Conservation (phyloP, 352 stramenopile species). For the Globisporangium abappressorium region DNA sequence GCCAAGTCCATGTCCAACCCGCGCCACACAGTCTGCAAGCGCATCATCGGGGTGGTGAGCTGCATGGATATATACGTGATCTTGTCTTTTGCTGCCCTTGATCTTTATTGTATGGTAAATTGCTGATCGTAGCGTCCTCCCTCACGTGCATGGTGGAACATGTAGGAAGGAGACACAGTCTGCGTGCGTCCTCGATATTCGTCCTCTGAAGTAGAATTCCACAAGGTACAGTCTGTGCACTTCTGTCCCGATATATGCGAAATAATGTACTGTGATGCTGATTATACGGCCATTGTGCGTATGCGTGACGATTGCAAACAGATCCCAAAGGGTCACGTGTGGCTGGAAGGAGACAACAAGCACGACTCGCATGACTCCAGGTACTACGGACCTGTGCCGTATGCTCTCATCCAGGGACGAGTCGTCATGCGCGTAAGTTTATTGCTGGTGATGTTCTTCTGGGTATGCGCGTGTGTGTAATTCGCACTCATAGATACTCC, state of each 20-base stretch:
- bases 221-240: conserved; percentile 38
- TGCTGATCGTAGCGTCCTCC: neutral
- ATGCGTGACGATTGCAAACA: conserved; percentile 15
- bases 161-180: conserved; percentile 75
- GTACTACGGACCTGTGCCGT: conserved; percentile 94
- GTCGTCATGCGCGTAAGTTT: conserved; percentile 84
- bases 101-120: neutral
- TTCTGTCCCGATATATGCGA: neutral
- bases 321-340: conserved; percentile 92
- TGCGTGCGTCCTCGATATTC: conserved; percentile 68
- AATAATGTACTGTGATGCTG: neutral
- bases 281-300: neutral
- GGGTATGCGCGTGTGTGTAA: neutral
- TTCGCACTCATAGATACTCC: neutral
- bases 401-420: conserved; percentile 86
- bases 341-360: conserved; percentile 97
- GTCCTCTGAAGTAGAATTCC: conserved; percentile 70
- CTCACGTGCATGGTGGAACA: neutral
- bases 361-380: conserved; percentile 94
- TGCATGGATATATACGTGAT: neutral
- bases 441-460: conserved; percentile 12
- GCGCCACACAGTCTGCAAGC: conserved; percentile 87
- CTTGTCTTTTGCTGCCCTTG: neutral
- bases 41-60: conserved; percentile 72
- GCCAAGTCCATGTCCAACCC: conserved; percentile 85